Conservation (phyloP, 352 stramenopile species). For the Globisporangium nodosum region DNA sequence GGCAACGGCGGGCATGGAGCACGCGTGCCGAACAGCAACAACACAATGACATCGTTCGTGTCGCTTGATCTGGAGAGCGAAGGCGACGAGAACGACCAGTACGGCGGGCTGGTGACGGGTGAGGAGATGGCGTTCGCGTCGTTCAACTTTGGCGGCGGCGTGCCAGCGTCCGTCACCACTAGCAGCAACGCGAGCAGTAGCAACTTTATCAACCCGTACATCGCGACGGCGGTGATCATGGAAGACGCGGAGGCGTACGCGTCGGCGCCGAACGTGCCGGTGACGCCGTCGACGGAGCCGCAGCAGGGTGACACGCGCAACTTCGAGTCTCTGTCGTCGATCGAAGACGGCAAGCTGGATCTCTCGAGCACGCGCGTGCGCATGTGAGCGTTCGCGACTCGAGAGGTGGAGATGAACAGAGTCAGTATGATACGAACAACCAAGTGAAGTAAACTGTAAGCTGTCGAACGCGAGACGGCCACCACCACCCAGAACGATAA, state of each 20-base stretch:
- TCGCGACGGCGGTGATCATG: constrained; percentile 10
- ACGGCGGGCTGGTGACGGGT: background rate
- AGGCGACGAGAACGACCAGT: background rate
- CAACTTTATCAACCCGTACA: constrained; percentile 19
- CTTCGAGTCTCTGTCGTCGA: constrained; percentile 36
- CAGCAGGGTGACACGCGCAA: constrained; percentile 25
- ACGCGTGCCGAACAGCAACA: constrained; percentile 7
- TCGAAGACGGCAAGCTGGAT: constrained; percentile 25
- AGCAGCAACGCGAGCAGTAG: background rate
- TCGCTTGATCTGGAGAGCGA: constrained; percentile 15
- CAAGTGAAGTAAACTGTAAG: background rate
- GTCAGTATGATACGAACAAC: background rate
- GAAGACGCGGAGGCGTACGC: constrained; percentile 16
- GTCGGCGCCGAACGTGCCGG: constrained; percentile 2
- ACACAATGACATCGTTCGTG: constrained; percentile 18
- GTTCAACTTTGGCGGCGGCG: constrained; percentile 13
- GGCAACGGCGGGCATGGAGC: background rate
- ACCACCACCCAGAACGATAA: too few species aligned
- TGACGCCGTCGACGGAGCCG: constrained; percentile 14
- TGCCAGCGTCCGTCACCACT: background rate
- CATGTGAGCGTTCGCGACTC: constrained; percentile 17
- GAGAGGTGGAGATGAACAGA: background rate
- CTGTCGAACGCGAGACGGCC: background rate
- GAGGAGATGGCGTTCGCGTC: constrained; percentile 19
- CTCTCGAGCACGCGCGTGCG: constrained; percentile 23